Evolutionary conservation across 257 asterid species (phyloP), one percentile per base, ranked within the genome.

Genomic region (Jacaranda mimosifolia): DNA sequence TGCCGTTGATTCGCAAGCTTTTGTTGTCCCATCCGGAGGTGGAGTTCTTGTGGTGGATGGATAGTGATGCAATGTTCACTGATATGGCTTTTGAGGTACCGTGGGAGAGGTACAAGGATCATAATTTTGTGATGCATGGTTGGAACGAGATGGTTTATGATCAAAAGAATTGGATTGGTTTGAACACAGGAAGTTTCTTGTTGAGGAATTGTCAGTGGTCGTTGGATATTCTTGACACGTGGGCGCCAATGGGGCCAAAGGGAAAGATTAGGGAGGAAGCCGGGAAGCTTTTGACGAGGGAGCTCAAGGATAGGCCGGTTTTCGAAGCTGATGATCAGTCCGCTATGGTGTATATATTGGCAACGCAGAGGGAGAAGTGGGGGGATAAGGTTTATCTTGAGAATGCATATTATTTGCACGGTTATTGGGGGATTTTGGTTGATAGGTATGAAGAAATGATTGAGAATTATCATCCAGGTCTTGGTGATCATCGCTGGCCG

Each of bases 1-100:
- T 85, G 32, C 89, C 91, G 0, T 57, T 87, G 78, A 68, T 85
- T 52, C 73, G 89, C 78, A 87, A 82, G 84, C 80, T 85, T 0
- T 13, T 87, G 84, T 45, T 87, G 21, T 71, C 87, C 13, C 89
- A 87, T 70, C 91, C 89, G 0, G 91, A 87, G 77, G 89, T 87
- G 14, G 91, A 87, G 73, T 85, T 87, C 45, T 42, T 87, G 21
- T 87, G 91, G 91, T 87, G 91, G 91, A 85, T 87, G 91, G 91
- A 87, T 38, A 87, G 91, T 80, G 89, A 87, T 58, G 91, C 91
- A 0, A 85, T 85, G 89, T 83, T 87, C 14, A 87, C 91, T 0
- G 91, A 85, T 45, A 85, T 85, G 91, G 84, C 83, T 0, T 85
- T 83, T 38, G 89, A 85, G 86, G 62, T 85, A 63, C 91, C 91